phyloP scores from a whole-genome alignment of 331 rosid genomes.

The Arachis monticola region DNA sequence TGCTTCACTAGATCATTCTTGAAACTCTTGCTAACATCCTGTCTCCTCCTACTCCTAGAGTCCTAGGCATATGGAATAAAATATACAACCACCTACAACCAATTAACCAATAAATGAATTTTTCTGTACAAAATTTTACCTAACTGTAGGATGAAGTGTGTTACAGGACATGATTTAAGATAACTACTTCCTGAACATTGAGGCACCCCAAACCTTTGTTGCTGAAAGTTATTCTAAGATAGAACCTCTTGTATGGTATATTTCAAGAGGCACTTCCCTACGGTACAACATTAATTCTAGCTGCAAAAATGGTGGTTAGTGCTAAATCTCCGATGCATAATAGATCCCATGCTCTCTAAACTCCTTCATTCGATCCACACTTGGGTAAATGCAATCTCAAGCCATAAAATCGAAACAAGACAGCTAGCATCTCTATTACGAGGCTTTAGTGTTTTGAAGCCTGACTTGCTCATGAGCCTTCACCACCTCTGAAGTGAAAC shows the following conservation, averaged over 20 bases:
- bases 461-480: constrained; percentile 89
- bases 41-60: constrained; percentile 39
- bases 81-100: constrained; percentile 58
- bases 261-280: constrained; percentile 42
- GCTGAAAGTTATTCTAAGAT: constrained; percentile 35
- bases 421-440: constrained; percentile 30
- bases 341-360: not conserved
- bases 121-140: constrained; percentile 59
- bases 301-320: constrained; percentile 55
- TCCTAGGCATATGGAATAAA: constrained; percentile 48
- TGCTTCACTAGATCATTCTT: constrained; percentile 29
- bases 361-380: constrained; percentile 38
- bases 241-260: constrained; percentile 33
- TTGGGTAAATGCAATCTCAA: constrained; percentile 29
- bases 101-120: constrained; percentile 70
- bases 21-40: constrained; percentile 35
- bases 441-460: constrained; percentile 46
- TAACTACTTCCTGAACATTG: constrained; percentile 33
- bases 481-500: constrained; percentile 81
- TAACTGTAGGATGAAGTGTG: constrained; percentile 42
- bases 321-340: constrained; percentile 35
- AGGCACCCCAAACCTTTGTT: constrained; percentile 39
- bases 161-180: constrained; percentile 44
- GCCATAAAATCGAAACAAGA: constrained; percentile 1
- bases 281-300: constrained; percentile 39